Evolutionary conservation across 805 yeast genomes (phyloP).

Genomic region (Blastobotrys muscicola): DNA sequence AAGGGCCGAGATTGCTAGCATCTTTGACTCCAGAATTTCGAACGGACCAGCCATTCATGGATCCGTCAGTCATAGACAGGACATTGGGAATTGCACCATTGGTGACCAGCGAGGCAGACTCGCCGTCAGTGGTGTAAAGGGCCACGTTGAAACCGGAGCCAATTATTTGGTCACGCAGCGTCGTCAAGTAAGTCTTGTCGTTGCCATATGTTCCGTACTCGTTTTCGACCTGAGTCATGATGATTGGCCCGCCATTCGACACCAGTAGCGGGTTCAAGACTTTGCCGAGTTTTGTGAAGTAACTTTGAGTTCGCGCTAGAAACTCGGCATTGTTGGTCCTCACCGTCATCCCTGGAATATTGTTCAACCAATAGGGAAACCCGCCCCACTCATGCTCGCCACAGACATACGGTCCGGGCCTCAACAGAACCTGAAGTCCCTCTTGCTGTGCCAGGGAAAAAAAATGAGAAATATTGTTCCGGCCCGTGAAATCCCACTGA

Average conservation of each 20-base stretch:
- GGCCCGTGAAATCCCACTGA: not conserved
- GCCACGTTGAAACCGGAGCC: slow-evolving; percentile 2
- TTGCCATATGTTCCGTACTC: slow-evolving; percentile 1
- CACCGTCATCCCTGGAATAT: slow-evolving; percentile 1
- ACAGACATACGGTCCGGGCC: slow-evolving; percentile 4
- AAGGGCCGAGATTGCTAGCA: too few species aligned
- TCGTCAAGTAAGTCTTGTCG: not conserved
- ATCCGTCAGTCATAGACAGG: slow-evolving; percentile 1
- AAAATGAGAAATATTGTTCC: not conserved
- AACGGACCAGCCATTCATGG: too few species aligned
- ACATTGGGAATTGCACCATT: not conserved
- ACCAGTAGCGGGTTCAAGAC: not conserved
- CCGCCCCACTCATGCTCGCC: slow-evolving; percentile 7
- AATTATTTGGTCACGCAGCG: not conserved
- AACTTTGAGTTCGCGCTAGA: not conserved
- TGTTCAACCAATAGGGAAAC: slow-evolving; percentile 1
- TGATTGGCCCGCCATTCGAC: slow-evolving; percentile 2
- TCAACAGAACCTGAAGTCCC: slow-evolving; percentile 1
- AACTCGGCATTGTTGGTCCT: not conserved
- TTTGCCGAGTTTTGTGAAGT: not conserved
- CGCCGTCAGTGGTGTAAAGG: slow-evolving; percentile 5
- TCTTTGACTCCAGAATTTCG: too few species aligned
- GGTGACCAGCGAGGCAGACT: not conserved
- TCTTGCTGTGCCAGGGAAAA: slow-evolving; percentile 4
- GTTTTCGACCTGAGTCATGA: slow-evolving; percentile 3